Base-by-base conservation (phyloP, 139 green algal genomes). In the Yamagishiella unicocca region DNA sequence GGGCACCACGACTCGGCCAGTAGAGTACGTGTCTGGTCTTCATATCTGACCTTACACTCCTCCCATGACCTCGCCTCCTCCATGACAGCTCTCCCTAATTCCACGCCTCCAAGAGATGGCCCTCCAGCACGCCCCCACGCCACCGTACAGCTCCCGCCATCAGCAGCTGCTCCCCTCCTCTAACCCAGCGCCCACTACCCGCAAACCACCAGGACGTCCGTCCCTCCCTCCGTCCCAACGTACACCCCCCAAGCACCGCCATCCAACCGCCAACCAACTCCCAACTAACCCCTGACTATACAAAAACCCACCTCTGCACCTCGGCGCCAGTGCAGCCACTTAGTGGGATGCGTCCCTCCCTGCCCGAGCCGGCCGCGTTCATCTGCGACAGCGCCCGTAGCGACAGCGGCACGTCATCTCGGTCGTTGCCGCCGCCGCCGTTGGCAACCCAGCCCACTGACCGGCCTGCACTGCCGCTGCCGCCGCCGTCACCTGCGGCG, bases 301-400 rank as follows among this genome's bases (percentile, higher is more conserved):
- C 22, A 67, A 6, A n/a, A 33, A n/a, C 75, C 33, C 33, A 83
- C 76, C 46, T 17, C 53, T 83, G 76, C 37, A 83, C 76, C 53
- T 83, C 76, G 4, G 33, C 76, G 35, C 76, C 76, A 22, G 76
- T 83, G 3, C 76, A 35, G 35, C 76, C 76, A 54, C 76, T 83
- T 3, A 83, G 37, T 35, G 76, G 53, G 35, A 83, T 83, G 37
- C 76, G 76, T 2, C 76, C 76, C 6, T 55, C 70, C 24, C 70
- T 22, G 40, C 53, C 76, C 35, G 35, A 24, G 33, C 1, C 53
- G 33, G 35, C 33, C 35, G 25, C 53, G 35, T 19, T 37, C 76
- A 46, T 37, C 35, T 5, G 43, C 6, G 53, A 71, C 35, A 83
- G 76, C 29, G 76, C 76, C 7, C 53, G 53, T 8, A 83, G 76